Conservation (phyloP, 257 asterid species). For the Mitragyna speciosa region DNA sequence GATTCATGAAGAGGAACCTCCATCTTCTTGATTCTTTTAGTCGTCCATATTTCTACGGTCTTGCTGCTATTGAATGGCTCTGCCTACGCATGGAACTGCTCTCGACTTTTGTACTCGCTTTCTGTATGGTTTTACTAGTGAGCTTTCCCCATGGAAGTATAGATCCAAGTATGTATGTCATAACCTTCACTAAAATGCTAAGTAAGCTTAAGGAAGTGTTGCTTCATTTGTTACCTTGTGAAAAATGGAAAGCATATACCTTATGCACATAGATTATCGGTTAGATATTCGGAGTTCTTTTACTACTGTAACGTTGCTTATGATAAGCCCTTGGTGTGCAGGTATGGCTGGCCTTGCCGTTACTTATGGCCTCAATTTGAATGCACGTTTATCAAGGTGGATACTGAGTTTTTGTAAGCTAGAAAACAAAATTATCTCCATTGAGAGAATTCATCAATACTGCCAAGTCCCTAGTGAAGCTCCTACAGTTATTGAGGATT, state of each 20-base stretch:
- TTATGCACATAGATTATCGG: background rate
- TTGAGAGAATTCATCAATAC: constrained; percentile 96
- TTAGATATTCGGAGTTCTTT: background rate
- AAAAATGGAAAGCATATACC: background rate
- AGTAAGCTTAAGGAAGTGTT: background rate
- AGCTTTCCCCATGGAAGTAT: constrained; percentile 93
- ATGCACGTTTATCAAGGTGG: constrained; percentile 97
- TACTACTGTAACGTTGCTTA: constrained; percentile 4
- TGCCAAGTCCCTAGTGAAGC: constrained; percentile 96
- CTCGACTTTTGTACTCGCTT: constrained; percentile 92
- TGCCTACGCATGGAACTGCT: constrained; percentile 98
- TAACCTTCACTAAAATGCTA: constrained; percentile 10
- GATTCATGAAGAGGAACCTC: constrained; percentile 97
- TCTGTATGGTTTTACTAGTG: constrained; percentile 93
- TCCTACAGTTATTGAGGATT: constrained; percentile 63
- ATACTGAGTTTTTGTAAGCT: constrained; percentile 99
- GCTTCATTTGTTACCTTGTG: background rate
- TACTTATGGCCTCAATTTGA: constrained; percentile 92
- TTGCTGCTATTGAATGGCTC: constrained; percentile 99
- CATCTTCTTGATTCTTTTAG: constrained; percentile 97
- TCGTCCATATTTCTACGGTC: constrained; percentile 96
- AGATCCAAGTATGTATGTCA: constrained; percentile 79
- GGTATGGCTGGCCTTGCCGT: constrained; percentile 99
- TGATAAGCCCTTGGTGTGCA: constrained; percentile 23
- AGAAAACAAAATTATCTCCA: constrained; percentile 92